These are phyloP conservation scores for Symbiotaphrina buchneri DNA, from an alignment of 495 filamentous ascomycete species.

Conservation along the genomic window DNA sequence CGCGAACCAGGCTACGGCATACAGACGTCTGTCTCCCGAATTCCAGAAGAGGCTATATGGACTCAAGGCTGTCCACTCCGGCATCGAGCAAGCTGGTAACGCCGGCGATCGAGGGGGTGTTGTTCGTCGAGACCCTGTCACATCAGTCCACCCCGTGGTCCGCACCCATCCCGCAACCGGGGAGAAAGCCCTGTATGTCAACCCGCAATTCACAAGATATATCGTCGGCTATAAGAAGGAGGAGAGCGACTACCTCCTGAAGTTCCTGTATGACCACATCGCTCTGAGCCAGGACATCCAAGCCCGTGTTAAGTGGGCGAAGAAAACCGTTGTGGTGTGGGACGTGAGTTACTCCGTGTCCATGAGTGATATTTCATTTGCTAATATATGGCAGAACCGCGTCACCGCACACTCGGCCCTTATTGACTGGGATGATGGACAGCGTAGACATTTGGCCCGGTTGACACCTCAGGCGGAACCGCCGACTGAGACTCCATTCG, in stretches of 20 bases:
- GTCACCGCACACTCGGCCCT: constrained; percentile 61
- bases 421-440: constrained; percentile 61
- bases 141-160: constrained; percentile 49
- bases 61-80: constrained; percentile 52
- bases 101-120: constrained; percentile 31
- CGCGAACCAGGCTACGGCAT: constrained; percentile 49
- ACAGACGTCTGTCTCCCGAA: constrained; percentile 47
- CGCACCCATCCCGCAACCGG: constrained; percentile 66
- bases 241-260: constrained; percentile 56
- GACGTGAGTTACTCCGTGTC: constrained; percentile 40
- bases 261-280: constrained; percentile 79
- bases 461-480: constrained; percentile 70
- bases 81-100: constrained; percentile 41
- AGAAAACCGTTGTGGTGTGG: constrained; percentile 71
- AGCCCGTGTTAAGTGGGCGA: constrained; percentile 60
- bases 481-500: constrained; percentile 51
- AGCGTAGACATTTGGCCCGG: constrained; percentile 62
- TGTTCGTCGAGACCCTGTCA: constrained; percentile 46
- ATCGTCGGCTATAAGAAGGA: constrained; percentile 60
- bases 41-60: constrained; percentile 56
- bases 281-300: constrained; percentile 71
- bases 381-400: constrained; percentile 31
- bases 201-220: constrained; percentile 56
- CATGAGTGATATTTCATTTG: no score
- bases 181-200: constrained; percentile 73